Evolutionary conservation across 306 rosid species (phyloP).

Genomic region (Prosopis cineraria): DNA sequence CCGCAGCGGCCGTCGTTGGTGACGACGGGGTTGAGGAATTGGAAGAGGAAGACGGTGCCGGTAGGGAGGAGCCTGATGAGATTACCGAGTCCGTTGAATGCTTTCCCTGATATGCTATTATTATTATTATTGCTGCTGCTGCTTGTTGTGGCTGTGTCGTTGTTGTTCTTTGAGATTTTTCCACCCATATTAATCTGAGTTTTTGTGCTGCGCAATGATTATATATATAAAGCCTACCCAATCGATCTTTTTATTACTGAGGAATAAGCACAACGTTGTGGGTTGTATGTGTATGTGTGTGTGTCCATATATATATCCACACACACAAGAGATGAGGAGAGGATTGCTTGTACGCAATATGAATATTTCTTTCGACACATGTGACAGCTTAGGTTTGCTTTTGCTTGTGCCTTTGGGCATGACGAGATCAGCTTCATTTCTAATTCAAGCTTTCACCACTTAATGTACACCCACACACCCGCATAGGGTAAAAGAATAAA

Average conservation of each 20-base stretch:
- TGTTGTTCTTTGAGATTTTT: not conserved
- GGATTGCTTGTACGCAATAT: conserved; percentile 34
- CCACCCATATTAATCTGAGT: not conserved
- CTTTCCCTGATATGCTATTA: not conserved
- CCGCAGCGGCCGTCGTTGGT: conserved; percentile 69
- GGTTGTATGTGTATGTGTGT: not conserved
- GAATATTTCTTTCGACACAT: too few relatives aligned
- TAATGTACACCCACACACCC: too few relatives aligned
- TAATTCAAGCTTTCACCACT: not conserved
- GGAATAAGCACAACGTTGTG: too few relatives aligned
- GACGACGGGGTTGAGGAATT: conserved; percentile 63
- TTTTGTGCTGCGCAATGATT: too few relatives aligned
- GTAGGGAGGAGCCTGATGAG: conserved; percentile 78
- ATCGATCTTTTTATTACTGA: too few relatives aligned
- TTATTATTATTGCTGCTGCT: too few relatives aligned
- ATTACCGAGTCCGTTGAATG: conserved; percentile 52
- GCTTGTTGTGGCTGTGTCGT: not conserved
- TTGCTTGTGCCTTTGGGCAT: conserved; percentile 25
- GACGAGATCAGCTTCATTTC: conserved; percentile 28
- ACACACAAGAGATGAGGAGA: too few relatives aligned
- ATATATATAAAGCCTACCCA: too few relatives aligned
- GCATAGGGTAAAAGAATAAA: too few relatives aligned
- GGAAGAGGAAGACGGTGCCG: conserved; percentile 77
- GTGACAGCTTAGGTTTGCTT: not conserved
- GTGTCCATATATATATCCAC: too few relatives aligned